Evolutionary conservation across 371 early-diverging fungal species (phyloP).

Genomic region (Actinomortierella wolfii): DNA sequence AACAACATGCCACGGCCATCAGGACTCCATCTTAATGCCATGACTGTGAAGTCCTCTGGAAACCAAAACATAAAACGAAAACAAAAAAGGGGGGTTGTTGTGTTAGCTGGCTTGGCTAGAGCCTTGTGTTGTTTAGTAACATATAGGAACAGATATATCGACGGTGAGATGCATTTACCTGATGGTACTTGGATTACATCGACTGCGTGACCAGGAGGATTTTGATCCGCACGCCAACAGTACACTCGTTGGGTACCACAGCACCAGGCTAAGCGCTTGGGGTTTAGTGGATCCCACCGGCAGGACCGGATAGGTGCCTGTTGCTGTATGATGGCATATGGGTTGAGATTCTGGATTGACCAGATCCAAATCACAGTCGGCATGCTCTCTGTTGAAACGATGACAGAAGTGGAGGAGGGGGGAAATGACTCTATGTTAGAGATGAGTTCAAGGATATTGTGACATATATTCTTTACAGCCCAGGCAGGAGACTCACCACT

Average conservation of each 20-base stretch:
- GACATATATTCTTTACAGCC: background rate
- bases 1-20: slow-evolving; percentile 32
- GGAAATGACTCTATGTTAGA: too few species aligned
- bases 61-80: background rate
- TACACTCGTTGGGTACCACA: slow-evolving; percentile 31
- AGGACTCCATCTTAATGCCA: slow-evolving; percentile 41
- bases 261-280: slow-evolving; percentile 39
- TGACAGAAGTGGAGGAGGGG: too few species aligned
- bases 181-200: slow-evolving; percentile 36
- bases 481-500: slow-evolving; percentile 18
- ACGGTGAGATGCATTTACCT: background rate
- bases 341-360: slow-evolving; percentile 23
- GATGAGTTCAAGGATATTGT: background rate
- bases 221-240: slow-evolving; percentile 24
- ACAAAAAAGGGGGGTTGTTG: background rate
- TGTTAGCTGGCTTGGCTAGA: too few species aligned
- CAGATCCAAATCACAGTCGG: slow-evolving; percentile 43
- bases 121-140: too few species aligned
- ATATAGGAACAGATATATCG: background rate
- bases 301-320: slow-evolving; percentile 32
- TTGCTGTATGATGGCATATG: slow-evolving; percentile 38
- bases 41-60: slow-evolving; percentile 26
- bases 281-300: slow-evolving; percentile 34
- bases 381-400: slow-evolving; percentile 28
- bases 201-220: slow-evolving; percentile 16